Evolutionary conservation across 139 green algal species (phyloP), one percentile per base, ranked within the genome.

Genomic region (Chlamydomonas schloesseri): DNA sequence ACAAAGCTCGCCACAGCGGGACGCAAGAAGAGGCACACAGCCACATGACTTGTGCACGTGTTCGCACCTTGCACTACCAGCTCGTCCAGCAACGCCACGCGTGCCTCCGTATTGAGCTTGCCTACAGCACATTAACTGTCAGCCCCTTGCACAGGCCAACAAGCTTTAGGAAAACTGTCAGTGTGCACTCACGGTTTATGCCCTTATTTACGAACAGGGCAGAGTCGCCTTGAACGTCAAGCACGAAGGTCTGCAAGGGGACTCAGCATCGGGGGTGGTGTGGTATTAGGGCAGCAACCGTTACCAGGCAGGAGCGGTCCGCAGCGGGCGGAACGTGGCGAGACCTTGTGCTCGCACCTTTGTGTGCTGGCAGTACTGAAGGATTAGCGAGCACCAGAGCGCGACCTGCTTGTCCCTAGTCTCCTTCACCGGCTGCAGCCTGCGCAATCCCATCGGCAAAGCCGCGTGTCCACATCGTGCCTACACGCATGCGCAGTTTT

Each of bases 391-490:
- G 31, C 89, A 85, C 95, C 95, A 98, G 36, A 97, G 83, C 15
- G 79, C 82, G 37, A 88, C 87, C 89, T 98, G 95, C 86, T 95
- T 97, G 33, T 96, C 88, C 70, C 92, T 76, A 20, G 95, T 97
- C 87, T 98, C 95, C 82, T 96, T 92, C 21, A 98, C 91, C 0
- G 95, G 95, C 87, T 98, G 95, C 13, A 96, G 81, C 31, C 95
- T 98, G 94, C 62, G 29, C 10, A 23, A 2, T 11, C 11, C n/a
- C 53, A 29, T 29, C 36, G 8, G 31, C 69, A 13, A 21, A 18
- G 10, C 5, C 18, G 24, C n/a, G n/a, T n/a, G n/a, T n/a, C n/a
- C n/a, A 23, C 29, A 23, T 20, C 65, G 42, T 24, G 6, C 24
- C 29, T 68, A 50, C 5, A 36, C 68, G 26, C 57, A 24, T 8